Conservation (phyloP, 768 basidiomycete species). For the Pisolithus tinctorius region DNA sequence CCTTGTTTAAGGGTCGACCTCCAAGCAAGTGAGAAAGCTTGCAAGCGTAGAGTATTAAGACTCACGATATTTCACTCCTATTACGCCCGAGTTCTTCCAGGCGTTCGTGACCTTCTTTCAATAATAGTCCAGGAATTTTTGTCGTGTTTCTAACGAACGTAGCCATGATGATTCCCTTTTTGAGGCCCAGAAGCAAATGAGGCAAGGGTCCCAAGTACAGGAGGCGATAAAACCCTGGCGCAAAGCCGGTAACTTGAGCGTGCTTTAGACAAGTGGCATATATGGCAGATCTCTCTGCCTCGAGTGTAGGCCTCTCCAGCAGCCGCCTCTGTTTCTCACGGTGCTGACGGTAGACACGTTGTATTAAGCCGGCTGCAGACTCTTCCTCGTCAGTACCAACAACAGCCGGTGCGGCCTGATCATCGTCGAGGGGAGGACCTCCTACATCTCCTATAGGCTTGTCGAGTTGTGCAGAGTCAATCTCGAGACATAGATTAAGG, state of each 20-base stretch:
- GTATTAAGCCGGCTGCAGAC: slow-evolving; percentile 18
- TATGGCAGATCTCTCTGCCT: slow-evolving; percentile 15
- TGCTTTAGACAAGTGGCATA: slow-evolving; percentile 25
- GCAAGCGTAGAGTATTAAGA: neutral
- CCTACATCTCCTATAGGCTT: too few relatives aligned
- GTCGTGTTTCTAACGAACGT: slow-evolving; percentile 26
- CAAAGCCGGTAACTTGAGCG: slow-evolving; percentile 24
- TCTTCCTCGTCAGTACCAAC: slow-evolving; percentile 18
- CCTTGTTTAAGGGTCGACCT: slow-evolving; percentile 10
- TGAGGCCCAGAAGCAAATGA: slow-evolving; percentile 35
- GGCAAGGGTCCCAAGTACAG: slow-evolving; percentile 34
- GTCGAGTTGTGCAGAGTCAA: too few relatives aligned
- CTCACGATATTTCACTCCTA: neutral
- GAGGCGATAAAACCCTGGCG: slow-evolving; percentile 24
- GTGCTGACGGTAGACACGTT: slow-evolving; percentile 10
- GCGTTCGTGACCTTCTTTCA: slow-evolving; percentile 23
- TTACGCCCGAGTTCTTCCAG: slow-evolving; percentile 29
- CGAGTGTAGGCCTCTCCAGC: slow-evolving; percentile 10
- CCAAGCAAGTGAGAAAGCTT: neutral
- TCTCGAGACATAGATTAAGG: neutral
- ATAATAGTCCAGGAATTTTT: slow-evolving; percentile 22
- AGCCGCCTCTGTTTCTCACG: neutral
- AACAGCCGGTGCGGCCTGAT: too few relatives aligned
- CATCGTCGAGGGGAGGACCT: too few relatives aligned
- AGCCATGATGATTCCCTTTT: slow-evolving; percentile 22